Conservation (phyloP, 352 stramenopile species). For the Thalassiosira ordinaria region DNA sequence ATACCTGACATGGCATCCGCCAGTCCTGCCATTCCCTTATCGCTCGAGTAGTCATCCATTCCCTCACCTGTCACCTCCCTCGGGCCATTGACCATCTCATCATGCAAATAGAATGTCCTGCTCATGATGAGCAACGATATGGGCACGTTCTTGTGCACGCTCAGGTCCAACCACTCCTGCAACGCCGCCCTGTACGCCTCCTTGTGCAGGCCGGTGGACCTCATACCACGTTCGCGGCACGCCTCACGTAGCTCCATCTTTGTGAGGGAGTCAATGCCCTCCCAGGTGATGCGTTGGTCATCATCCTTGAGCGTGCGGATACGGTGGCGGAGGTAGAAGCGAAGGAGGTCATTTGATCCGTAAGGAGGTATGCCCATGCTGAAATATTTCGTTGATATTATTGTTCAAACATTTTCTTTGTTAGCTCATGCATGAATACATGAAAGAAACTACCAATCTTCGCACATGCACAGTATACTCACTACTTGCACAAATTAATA, state of each 20-base stretch:
- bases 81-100: conserved; percentile 64
- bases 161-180: conserved; percentile 97
- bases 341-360: conserved; percentile 95
- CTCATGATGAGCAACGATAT: conserved; percentile 98
- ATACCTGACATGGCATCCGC: conserved; percentile 86
- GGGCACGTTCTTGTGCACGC: conserved; percentile 98
- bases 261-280: conserved; percentile 96
- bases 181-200: conserved; percentile 94
- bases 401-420: too few relatives aligned
- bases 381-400: too few relatives aligned
- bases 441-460: too few relatives aligned
- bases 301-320: conserved; percentile 96
- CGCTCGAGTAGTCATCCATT: conserved; percentile 59
- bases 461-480: too few relatives aligned
- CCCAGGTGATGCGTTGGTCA: conserved; percentile 98
- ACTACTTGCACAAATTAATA: conserved; percentile 96
- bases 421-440: too few relatives aligned
- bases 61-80: conserved; percentile 10
- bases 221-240: conserved; percentile 97
- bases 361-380: conserved; percentile 96
- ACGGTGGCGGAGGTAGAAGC: conserved; percentile 93
- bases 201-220: conserved; percentile 94
- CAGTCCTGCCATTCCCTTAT: conserved; percentile 79
- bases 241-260: conserved; percentile 96
- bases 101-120: conserved; percentile 94